phyloP scores from a whole-genome alignment of 805 yeast genomes.

The Yamadazyma laniorum region DNA sequence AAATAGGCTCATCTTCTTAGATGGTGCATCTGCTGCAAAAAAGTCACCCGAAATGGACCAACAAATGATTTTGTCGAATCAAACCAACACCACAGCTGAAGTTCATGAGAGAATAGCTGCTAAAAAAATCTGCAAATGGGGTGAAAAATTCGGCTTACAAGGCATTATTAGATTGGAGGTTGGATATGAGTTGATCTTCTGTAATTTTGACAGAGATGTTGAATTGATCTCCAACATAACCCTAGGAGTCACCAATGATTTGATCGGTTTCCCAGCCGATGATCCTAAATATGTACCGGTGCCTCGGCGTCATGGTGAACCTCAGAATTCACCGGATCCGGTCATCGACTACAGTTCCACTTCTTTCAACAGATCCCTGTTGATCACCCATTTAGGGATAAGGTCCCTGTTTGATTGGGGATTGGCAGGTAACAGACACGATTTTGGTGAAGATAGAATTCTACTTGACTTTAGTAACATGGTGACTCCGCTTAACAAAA shows the following conservation, averaged over 20 bases:
- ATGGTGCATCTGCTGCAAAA: constrained; percentile 71
- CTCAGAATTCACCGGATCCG: neutral
- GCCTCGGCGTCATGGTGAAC: neutral
- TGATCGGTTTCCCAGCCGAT: constrained; percentile 38
- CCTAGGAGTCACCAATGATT: constrained; percentile 32
- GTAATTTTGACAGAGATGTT: constrained; percentile 54
- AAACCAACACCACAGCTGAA: constrained; percentile 18
- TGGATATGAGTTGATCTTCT: constrained; percentile 60
- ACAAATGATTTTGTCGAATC: constrained; percentile 24
- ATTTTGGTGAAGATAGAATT: constrained; percentile 50
- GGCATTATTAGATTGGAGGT: constrained; percentile 58
- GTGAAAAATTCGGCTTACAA: constrained; percentile 51
- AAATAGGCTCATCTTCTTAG: constrained; percentile 50
- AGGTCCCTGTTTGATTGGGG: constrained; percentile 41
- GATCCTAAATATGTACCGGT: constrained; percentile 2
- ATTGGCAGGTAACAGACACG: constrained; percentile 45
- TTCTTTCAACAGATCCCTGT: constrained; percentile 8
- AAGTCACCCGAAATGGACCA: constrained; percentile 61
- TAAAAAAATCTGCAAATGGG: constrained; percentile 55
- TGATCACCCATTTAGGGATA: constrained; percentile 15
- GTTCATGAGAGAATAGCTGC: constrained; percentile 47
- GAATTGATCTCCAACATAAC: constrained; percentile 47
- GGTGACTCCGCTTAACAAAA: constrained; percentile 52
- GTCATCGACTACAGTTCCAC: neutral
- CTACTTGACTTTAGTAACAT: constrained; percentile 51